Base-by-base conservation (phyloP, 148 eudicot species). In the Camellia sinensis region DNA sequence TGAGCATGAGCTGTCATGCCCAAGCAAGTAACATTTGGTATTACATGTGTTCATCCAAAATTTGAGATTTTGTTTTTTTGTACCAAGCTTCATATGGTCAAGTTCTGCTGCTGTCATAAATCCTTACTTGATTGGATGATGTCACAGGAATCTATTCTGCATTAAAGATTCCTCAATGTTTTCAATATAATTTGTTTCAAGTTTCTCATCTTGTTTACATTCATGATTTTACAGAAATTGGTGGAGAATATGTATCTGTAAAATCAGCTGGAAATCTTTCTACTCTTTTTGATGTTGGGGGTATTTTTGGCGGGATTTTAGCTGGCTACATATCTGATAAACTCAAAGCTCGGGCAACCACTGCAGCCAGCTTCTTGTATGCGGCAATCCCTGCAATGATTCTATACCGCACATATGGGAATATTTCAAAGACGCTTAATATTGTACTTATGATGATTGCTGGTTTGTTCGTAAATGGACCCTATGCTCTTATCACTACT, bases 211-310 rank as follows among this genome's bases (percentile, higher is more conserved):
- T 66, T 22, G 48, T 43, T 77, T 54, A 12, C 17, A 46, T 60
- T 15, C 65, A 68, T 85, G 67, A 72, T 78, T 80, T 72, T 87
- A 77, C 93, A 96, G 99, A 87, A 37, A 96, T 96, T 72, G 99
- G 91, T 46, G 98, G 98, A 62, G 90, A 91, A 78, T 88, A 87
- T 52, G 81, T 93, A 70, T 96, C 99, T 2, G 98, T 92, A 45
- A 89, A 92, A 82, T 89, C 98, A 63, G 99, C 99, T 5, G 99
- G 99, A 76, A 96, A 96, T 73, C 97, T 96, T 13, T 96, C 99
- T 12, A 96, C 99, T 56, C 81, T 96, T 52, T 96, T 96, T 65
- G 99, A 96, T 73, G 98, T 93, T 40, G 99, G 99, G 40, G 99
- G 99, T 60, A 92, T 96, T 3, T 83, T 96, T 44, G 99, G 99